Percentiles rank a stretch among this genome's conserved stretches.
Evolutionary conservation across 345 rosid genomes (phyloP).

Genomic region (Euphorbia lathyris): DNA sequence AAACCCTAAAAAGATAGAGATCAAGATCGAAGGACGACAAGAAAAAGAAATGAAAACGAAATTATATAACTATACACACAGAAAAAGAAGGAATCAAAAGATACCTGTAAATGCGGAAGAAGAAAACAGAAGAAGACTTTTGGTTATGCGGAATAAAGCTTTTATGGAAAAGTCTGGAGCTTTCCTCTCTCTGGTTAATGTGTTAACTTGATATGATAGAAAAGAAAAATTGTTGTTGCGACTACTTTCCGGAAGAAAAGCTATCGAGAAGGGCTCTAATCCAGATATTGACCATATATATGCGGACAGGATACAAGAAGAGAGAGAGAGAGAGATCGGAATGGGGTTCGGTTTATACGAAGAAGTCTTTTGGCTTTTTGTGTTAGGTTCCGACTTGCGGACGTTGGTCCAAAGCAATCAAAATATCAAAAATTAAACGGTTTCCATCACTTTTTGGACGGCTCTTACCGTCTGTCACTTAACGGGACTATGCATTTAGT

Average conservation of each 20-base stretch:
- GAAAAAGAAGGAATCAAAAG: neutral
- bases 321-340: neutral
- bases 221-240: neutral
- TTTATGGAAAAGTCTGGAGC: constrained; percentile 3
- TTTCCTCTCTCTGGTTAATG: neutral
- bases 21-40: neutral
- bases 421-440: neutral
- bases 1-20: constrained; percentile 4
- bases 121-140: neutral
- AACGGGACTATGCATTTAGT: neutral
- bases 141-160: neutral
- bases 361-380: neutral
- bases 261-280: too few relatives aligned
- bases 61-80: neutral
- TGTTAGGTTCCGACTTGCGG: neutral
- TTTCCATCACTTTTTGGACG: neutral
- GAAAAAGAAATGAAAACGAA: neutral
- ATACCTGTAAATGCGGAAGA: constrained; percentile 11
- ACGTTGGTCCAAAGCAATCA: neutral
- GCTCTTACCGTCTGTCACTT: neutral
- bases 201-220: neutral
- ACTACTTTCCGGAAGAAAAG: too few relatives aligned
- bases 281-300: neutral
- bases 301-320: neutral
- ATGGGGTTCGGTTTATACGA: constrained; percentile 3